Percentiles rank a stretch among this genome's conserved stretches.
Evolutionary conservation across 768 basidiomycete species (phyloP).

Genomic region (Cubamyces lactineus): DNA sequence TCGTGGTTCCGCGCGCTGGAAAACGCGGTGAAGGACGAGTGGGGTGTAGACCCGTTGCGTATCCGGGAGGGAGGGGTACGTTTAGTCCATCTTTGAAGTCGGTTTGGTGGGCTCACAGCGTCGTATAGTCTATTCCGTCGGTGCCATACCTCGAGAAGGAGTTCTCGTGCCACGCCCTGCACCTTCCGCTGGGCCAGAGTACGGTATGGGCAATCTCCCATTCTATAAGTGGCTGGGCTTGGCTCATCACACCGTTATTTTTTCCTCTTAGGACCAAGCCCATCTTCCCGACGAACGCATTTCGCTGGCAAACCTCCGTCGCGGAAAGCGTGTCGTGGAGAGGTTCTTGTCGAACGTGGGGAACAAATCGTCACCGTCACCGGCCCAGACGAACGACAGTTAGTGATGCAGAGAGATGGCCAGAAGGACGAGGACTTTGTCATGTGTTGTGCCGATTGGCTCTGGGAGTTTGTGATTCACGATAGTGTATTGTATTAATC

Average conservation of each 20-base stretch:
- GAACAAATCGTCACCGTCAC: slow-evolving; percentile 11
- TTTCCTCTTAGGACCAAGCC: slow-evolving; percentile 84
- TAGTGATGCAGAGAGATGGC: no score
- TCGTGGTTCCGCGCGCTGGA: slow-evolving; percentile 89
- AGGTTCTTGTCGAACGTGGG: slow-evolving; percentile 67
- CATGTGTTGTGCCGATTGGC: no score
- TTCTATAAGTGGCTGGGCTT: background rate
- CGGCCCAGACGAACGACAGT: background rate
- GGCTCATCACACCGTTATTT: no score
- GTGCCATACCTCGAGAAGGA: slow-evolving; percentile 93
- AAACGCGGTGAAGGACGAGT: slow-evolving; percentile 80
- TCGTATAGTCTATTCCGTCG: slow-evolving; percentile 82
- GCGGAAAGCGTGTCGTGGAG: slow-evolving; percentile 77
- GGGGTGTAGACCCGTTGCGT: slow-evolving; percentile 82
- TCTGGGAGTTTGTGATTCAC: background rate
- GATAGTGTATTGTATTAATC: no score
- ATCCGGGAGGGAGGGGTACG: slow-evolving; percentile 91
- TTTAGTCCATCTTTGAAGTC: background rate
- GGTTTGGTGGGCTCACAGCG: background rate
- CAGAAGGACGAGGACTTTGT: no score
- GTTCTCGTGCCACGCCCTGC: slow-evolving; percentile 86
- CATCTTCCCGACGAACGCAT: slow-evolving; percentile 95
- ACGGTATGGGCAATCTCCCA: slow-evolving; percentile 53
- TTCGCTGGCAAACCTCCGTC: slow-evolving; percentile 76
- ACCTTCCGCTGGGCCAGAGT: slow-evolving; percentile 94